phyloP scores from a whole-genome alignment of 257 asterid species.

The Scutellaria galericulata region DNA sequence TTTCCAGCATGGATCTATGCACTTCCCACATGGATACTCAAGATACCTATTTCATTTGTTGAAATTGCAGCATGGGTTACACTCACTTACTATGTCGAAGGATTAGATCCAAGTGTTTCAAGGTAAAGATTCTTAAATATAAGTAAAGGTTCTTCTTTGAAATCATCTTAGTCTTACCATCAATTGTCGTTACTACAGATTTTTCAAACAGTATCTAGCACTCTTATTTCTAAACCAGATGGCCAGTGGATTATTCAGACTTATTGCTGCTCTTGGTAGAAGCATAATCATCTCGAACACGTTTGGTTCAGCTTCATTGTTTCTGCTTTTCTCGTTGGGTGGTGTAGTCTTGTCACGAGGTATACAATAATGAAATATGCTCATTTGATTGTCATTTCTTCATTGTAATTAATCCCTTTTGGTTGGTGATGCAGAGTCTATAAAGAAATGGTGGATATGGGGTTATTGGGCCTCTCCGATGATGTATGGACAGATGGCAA shows the following conservation, averaged over 20 bases:
- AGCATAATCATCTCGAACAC: constrained; percentile 54
- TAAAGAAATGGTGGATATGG: constrained; percentile 55
- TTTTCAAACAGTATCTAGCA: constrained; percentile 52
- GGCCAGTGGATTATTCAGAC: constrained; percentile 54
- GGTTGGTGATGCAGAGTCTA: constrained; percentile 23
- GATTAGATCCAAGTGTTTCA: constrained; percentile 49
- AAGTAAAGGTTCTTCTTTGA: neutral
- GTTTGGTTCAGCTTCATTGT: constrained; percentile 46
- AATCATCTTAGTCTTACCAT: neutral
- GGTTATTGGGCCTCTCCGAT: constrained; percentile 47
- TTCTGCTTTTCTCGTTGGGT: constrained; percentile 44
- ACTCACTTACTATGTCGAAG: constrained; percentile 51
- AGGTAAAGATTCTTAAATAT: constrained; percentile 35
- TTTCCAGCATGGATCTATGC: constrained; percentile 59
- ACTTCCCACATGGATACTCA: constrained; percentile 47
- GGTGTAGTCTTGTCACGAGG: constrained; percentile 65
- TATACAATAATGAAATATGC: constrained; percentile 19
- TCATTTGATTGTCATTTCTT: neutral
- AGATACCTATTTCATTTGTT: constrained; percentile 45
- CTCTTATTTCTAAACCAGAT: constrained; percentile 50
- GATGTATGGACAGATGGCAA: constrained; percentile 56
- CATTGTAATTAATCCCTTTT: neutral
- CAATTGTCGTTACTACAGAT: constrained; percentile 38
- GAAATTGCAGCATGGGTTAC: constrained; percentile 47
- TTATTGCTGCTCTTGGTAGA: constrained; percentile 58